Evolutionary conservation across 768 basidiomycete genomes (phyloP).

Genomic region (Pisolithus orientalis): DNA sequence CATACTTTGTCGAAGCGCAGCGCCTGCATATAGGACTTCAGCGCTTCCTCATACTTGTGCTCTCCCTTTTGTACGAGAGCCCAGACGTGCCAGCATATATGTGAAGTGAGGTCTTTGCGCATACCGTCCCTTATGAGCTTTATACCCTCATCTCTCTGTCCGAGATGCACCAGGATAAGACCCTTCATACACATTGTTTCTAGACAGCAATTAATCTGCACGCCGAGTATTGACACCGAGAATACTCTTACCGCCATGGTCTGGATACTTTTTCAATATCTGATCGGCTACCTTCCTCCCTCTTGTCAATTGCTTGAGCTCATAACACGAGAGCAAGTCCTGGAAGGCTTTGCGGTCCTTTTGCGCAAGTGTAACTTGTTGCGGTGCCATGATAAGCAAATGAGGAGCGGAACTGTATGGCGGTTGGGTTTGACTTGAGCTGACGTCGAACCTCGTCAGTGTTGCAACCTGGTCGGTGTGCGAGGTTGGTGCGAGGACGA

Average conservation of each 20-base stretch:
- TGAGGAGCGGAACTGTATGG: neutral
- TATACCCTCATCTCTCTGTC: constrained; percentile 72
- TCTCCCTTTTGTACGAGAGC: constrained; percentile 92
- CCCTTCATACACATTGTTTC: constrained; percentile 98
- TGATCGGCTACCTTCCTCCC: constrained; percentile 87
- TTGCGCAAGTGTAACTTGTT: constrained; percentile 44
- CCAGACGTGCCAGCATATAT: constrained; percentile 98
- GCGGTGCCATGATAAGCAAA: constrained; percentile 16
- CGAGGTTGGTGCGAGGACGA: neutral
- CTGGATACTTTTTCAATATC: constrained; percentile 92
- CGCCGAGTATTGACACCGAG: neutral
- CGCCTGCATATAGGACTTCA: constrained; percentile 89
- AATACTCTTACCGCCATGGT: constrained; percentile 82
- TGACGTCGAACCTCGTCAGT: neutral
- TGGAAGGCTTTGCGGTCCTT: constrained; percentile 86
- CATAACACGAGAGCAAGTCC: constrained; percentile 82
- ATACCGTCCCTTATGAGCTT: constrained; percentile 83
- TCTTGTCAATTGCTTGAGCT: constrained; percentile 82
- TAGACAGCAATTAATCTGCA: constrained; percentile 25
- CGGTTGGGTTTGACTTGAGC: neutral
- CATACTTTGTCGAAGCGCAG: constrained; percentile 83
- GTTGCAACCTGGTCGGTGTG: neutral
- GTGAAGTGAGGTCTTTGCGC: constrained; percentile 73
- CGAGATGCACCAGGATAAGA: constrained; percentile 76
- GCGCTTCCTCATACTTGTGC: constrained; percentile 90